Evolutionary conservation across 768 basidiomycete species (phyloP).

Genomic region (Mycena rebaudengoi): DNA sequence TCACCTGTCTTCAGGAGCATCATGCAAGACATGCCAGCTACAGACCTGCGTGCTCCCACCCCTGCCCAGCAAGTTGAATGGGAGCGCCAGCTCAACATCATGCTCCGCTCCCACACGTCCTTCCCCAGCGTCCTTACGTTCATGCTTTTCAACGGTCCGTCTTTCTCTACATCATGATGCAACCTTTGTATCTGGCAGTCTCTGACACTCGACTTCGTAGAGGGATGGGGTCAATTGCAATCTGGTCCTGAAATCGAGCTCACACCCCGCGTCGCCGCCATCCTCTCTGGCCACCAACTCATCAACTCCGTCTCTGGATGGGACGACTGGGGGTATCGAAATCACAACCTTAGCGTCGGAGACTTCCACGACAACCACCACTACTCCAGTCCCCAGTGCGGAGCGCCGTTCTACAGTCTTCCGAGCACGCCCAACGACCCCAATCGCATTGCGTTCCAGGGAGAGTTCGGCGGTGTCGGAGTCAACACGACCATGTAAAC

Average conservation of each 20-base stretch:
- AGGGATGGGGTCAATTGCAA: constrained; percentile 1
- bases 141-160: constrained; percentile 7
- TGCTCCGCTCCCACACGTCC: neutral
- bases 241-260: neutral
- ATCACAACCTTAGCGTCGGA: neutral
- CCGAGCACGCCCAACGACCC: constrained; percentile 4
- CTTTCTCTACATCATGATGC: neutral
- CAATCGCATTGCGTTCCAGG: neutral
- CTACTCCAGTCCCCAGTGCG: constrained; percentile 2
- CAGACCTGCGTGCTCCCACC: neutral
- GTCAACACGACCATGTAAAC: constrained; percentile 1
- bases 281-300: constrained; percentile 5
- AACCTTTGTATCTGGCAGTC: neutral
- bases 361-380: constrained; percentile 3
- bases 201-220: neutral
- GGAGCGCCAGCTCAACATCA: constrained; percentile 3
- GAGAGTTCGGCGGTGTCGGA: constrained; percentile 2
- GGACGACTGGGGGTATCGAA: neutral
- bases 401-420: constrained; percentile 3
- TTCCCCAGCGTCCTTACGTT: constrained; percentile 6
- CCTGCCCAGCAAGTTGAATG: neutral
- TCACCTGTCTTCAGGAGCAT: too few relatives aligned
- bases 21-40: constrained; percentile 10
- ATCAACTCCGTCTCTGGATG: constrained; percentile 7
- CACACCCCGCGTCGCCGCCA: neutral